Conservation (phyloP, 2,329 filamentous ascomycete genomes). For the Xenosphaeropsis pyriputrescens region DNA sequence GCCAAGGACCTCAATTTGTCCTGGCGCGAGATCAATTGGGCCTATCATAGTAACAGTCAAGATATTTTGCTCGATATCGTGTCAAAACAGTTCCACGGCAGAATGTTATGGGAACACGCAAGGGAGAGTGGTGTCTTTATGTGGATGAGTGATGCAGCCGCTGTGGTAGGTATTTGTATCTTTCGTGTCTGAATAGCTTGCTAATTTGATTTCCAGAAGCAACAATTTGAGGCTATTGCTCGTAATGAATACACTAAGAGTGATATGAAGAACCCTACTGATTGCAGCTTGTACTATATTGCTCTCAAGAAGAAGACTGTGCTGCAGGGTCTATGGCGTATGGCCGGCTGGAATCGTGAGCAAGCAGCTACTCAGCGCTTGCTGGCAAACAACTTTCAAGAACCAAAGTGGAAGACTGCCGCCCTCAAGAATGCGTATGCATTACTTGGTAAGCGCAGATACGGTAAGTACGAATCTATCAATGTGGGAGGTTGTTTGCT, state of each 20-base stretch:
- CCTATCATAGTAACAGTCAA: conserved; percentile 72
- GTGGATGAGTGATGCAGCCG: conserved; percentile 70
- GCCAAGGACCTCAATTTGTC: conserved; percentile 50
- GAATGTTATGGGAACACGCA: conserved; percentile 73
- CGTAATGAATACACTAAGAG: conserved; percentile 85
- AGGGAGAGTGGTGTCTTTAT: conserved; percentile 83
- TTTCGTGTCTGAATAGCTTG: no score
- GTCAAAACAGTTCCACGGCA: conserved; percentile 62
- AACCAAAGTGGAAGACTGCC: conserved; percentile 74
- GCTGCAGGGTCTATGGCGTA: conserved; percentile 83
- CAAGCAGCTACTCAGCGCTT: conserved; percentile 67
- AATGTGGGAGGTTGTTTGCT: background rate
- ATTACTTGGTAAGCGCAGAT: conserved; percentile 76
- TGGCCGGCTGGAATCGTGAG: conserved; percentile 80
- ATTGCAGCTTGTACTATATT: conserved; percentile 84
- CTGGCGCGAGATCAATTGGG: conserved; percentile 75
- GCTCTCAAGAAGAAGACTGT: conserved; percentile 84
- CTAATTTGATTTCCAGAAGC: conserved; percentile 28
- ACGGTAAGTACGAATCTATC: conserved; percentile 38
- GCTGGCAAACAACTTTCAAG: conserved; percentile 79
- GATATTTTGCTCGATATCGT: conserved; percentile 82
- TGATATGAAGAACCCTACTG: conserved; percentile 76
- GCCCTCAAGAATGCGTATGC: conserved; percentile 96
- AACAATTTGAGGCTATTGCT: conserved; percentile 80
- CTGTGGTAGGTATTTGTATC: conserved; percentile 43